phyloP scores from a whole-genome alignment of 164 flowering plant genomes.

The Dillenia turbinata region DNA sequence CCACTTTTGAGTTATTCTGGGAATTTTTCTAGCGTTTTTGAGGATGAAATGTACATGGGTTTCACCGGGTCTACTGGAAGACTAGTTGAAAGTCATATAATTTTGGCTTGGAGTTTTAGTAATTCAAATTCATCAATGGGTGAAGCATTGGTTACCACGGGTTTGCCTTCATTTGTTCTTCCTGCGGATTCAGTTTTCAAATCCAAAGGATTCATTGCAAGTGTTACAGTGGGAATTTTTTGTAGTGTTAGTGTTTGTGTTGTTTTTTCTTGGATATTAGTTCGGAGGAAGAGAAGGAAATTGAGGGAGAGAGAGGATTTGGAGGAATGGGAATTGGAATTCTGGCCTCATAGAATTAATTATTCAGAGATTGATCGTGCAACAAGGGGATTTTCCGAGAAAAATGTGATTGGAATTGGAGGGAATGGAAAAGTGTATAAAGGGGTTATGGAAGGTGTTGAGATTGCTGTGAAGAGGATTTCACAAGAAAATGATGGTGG shows the following conservation, averaged over 20 bases:
- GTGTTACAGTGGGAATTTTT: conserved; percentile 25
- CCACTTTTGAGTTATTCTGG: conserved; percentile 30
- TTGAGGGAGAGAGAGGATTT: conserved; percentile 28
- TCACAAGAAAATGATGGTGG: conserved; percentile 43
- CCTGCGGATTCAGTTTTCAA: conserved; percentile 21
- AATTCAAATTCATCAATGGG: conserved; percentile 34
- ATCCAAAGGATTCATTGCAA: conserved; percentile 38
- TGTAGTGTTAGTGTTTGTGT: conserved; percentile 1
- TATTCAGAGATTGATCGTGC: conserved; percentile 44
- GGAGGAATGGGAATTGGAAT: conserved; percentile 78
- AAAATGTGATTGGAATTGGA: conserved; percentile 63
- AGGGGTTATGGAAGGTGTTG: conserved; percentile 46
- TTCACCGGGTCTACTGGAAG: conserved; percentile 49
- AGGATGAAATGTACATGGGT: conserved; percentile 69
- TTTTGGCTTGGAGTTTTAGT: conserved; percentile 66
- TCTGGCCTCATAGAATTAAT: conserved; percentile 62
- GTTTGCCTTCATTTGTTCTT: conserved; percentile 50
- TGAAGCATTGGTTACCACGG: conserved; percentile 32
- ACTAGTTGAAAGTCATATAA: conserved; percentile 43
- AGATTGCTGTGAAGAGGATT: conserved; percentile 58
- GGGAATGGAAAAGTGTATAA: conserved; percentile 68
- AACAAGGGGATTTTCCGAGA: conserved; percentile 47
- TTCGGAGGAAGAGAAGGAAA: conserved; percentile 20
- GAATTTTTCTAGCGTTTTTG: conserved; percentile 44
- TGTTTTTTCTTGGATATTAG: conserved; percentile 14